These are phyloP conservation scores for Tilletia caries DNA, from an alignment of 1,284 basidiomycete genomes.

Conservation along the genomic window DNA sequence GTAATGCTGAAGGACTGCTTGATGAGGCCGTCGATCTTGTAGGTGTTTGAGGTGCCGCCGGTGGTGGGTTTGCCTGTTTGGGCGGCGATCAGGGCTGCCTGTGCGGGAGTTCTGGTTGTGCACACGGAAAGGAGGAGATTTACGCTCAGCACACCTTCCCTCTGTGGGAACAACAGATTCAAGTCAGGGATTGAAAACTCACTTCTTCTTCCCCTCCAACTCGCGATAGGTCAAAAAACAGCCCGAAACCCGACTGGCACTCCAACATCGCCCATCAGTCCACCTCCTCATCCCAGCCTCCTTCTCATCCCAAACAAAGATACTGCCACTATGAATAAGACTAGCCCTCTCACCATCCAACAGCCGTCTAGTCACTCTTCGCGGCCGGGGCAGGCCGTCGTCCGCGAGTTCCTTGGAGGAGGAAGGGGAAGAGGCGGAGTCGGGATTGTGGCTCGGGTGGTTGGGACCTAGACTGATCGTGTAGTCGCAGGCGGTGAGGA, in stretches of 20 bases:
- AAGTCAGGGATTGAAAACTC: background rate
- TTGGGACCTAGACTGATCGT: no score
- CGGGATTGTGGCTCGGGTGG: background rate
- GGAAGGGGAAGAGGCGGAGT: no score
- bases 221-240: constrained; percentile 58
- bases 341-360: constrained; percentile 47
- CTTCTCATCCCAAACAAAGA: constrained; percentile 53
- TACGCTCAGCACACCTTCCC: no score
- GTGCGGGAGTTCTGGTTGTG: background rate
- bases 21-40: constrained; percentile 52
- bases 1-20: constrained; percentile 53
- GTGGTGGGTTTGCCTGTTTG: constrained; percentile 27
- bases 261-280: constrained; percentile 59
- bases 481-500: constrained; percentile 49
- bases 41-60: constrained; percentile 43
- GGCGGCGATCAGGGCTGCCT: constrained; percentile 17
- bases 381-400: constrained; percentile 30
- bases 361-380: constrained; percentile 43
- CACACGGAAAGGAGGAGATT: background rate
- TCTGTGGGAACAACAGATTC: background rate
- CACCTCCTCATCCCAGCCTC: constrained; percentile 57
- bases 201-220: constrained; percentile 49
- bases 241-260: constrained; percentile 58
- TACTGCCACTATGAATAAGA: constrained; percentile 43
- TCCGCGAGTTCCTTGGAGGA: constrained; percentile 1